These are phyloP conservation scores for Guyanaporus albipodus DNA, from an alignment of 768 basidiomycete genomes.

Conservation along the genomic window DNA sequence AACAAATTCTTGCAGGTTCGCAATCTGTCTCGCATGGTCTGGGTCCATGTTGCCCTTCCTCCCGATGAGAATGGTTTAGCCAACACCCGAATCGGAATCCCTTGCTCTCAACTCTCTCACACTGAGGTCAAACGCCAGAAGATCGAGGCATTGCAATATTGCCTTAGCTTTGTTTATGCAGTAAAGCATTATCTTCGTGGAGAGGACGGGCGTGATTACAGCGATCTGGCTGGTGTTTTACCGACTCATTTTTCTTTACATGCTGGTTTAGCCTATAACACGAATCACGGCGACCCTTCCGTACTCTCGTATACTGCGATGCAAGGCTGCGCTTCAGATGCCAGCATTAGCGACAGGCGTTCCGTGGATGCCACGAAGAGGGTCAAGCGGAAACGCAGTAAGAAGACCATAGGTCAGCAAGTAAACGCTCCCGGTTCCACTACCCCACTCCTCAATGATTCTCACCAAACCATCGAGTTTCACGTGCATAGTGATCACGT, in stretches of 20 bases:
- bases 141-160: conserved; percentile 63
- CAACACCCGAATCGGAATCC: conserved; percentile 50
- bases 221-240: conserved; percentile 64
- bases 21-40: conserved; percentile 72
- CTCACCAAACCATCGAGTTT: conserved; percentile 57
- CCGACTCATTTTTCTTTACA: conserved; percentile 56
- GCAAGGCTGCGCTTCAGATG: conserved; percentile 30
- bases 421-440: conserved; percentile 30
- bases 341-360: conserved; percentile 17
- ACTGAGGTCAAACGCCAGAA: conserved; percentile 62
- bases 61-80: conserved; percentile 43
- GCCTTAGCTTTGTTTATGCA: conserved; percentile 68
- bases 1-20: conserved; percentile 42
- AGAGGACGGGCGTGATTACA: conserved; percentile 69
- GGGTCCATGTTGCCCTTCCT: conserved; percentile 74
- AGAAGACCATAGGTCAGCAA: conserved; percentile 37
- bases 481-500: conserved; percentile 52
- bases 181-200: conserved; percentile 79
- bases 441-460: conserved; percentile 61
- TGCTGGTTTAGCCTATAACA: conserved; percentile 41
- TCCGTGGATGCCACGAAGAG: conserved; percentile 59
- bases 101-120: conserved; percentile 41
- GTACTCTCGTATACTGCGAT: conserved; percentile 42
- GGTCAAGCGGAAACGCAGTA: conserved; percentile 68
- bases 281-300: conserved; percentile 29